Evolutionary conservation across 495 filamentous ascomycete genomes (phyloP), one percentile per base, ranked within the genome.

Genomic region (Lindgomyces ingoldianus): DNA sequence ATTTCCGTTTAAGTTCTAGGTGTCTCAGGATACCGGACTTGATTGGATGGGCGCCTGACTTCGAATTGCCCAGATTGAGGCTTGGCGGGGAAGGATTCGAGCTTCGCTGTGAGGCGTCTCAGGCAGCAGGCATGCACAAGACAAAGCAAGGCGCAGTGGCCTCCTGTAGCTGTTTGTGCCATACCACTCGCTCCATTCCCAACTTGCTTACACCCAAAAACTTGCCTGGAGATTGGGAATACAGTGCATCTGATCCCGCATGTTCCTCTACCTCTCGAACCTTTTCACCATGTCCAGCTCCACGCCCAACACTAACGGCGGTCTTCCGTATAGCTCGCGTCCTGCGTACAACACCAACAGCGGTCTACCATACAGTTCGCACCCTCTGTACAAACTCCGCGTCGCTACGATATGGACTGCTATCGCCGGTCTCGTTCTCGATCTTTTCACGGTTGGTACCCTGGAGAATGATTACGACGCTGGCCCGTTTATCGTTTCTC

Each of bases 351-450:
- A 21, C 10, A 16, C 26, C 30, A 33, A 9, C 39, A 45, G 3
- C 27, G 44, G 51, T 30, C 44, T 65, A 4, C 46, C 62, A 12
- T 59, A 59, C 49, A 59, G 46, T 9, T 53, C 55, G 3, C 62
- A 65, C 36, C 62, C 62, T 21, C 29, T 65, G 2, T 65, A 65
- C 56, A 53, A 42, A 18, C 27, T 60, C 24, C 55, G 56, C 14
- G 33, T 47, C 22, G 25, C 19, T 6, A 60, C 55, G 0, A 10
- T 59, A 12, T 22, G 51, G 2, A 48, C 27, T 0, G 47, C 2
- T 2, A 2, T 65, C 11, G 18, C 48, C 10, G 62, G 62, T 19
- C 19, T 60, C 3, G 9, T 55, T 6, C 48, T 65, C 36, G 53
- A 65, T 49, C 19, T 65, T n/a, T 19, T 59, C 11, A 21, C 55